Evolutionary conservation across 140 eudicot species (phyloP).

Genomic region (Flaveria floridana): DNA sequence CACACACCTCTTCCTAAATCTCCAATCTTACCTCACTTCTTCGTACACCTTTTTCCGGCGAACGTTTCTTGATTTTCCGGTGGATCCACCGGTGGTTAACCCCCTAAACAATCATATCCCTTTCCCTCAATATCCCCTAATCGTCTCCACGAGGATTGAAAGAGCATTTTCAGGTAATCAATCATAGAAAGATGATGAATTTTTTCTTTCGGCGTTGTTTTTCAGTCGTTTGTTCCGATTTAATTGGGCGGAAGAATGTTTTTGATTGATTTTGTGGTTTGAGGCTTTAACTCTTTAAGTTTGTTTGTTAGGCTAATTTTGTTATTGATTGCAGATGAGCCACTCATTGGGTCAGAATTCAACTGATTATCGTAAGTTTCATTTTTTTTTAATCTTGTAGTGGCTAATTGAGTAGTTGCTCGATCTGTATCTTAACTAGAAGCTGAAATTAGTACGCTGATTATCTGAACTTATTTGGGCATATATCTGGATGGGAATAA

Average conservation of each 20-base stretch:
- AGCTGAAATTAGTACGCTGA: slow-evolving; percentile 8
- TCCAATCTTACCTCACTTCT: slow-evolving; percentile 6
- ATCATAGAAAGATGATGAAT: slow-evolving; percentile 17
- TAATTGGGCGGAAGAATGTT: neutral
- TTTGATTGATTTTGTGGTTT: slow-evolving; percentile 11
- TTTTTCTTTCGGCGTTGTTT: neutral
- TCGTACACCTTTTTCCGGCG: neutral
- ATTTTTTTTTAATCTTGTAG: neutral
- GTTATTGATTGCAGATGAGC: slow-evolving; percentile 44
- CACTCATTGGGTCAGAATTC: slow-evolving; percentile 39
- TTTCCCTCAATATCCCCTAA: slow-evolving; percentile 5
- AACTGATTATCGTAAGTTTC: slow-evolving; percentile 45
- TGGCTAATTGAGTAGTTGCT: neutral
- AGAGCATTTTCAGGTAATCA: slow-evolving; percentile 34
- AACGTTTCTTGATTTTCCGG: slow-evolving; percentile 15
- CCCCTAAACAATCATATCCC: neutral
- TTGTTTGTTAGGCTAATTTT: slow-evolving; percentile 16
- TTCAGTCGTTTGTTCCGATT: neutral
- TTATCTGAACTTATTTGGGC: neutral
- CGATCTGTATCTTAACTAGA: slow-evolving; percentile 7
- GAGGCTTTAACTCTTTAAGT: neutral
- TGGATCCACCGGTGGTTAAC: neutral
- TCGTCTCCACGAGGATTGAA: slow-evolving; percentile 6
- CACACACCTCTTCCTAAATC: neutral
- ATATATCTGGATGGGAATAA: neutral